Evolutionary conservation across 2,329 filamentous ascomycete genomes (phyloP).

Genomic region (Lomentospora prolificans): DNA sequence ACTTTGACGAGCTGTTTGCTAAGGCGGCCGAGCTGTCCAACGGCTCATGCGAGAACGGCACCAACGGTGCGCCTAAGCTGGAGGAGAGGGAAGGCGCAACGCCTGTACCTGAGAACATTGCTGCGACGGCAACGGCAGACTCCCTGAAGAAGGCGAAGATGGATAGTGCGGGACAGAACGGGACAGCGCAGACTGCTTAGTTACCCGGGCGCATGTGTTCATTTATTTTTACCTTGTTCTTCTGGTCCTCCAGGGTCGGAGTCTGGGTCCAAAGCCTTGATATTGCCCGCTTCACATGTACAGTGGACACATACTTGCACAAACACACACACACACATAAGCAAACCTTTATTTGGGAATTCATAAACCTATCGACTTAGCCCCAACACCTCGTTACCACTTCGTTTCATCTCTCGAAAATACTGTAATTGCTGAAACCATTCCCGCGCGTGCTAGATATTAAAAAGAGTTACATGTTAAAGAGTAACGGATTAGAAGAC

Average conservation of each 20-base stretch:
- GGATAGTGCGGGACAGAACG: not conserved
- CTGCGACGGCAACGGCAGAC: conserved; percentile 5
- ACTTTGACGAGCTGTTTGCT: conserved; percentile 37
- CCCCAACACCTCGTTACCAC: too few relatives aligned
- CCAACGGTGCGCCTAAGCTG: not conserved
- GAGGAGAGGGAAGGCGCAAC: not conserved
- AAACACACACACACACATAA: too few relatives aligned
- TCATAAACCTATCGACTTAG: too few relatives aligned
- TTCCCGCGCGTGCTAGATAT: not conserved
- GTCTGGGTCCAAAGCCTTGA: not conserved
- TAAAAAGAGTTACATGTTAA: conserved; percentile 1
- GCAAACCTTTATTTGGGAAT: too few relatives aligned
- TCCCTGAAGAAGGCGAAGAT: conserved; percentile 5
- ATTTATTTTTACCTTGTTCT: not conserved
- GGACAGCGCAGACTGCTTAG: not conserved
- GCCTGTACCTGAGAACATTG: conserved; percentile 2
- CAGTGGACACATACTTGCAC: too few relatives aligned
- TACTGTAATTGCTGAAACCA: too few relatives aligned
- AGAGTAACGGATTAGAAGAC: too few relatives aligned
- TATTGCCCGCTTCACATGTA: too few relatives aligned
- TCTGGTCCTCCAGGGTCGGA: too few relatives aligned
- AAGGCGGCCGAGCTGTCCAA: conserved; percentile 8
- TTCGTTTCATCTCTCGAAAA: too few relatives aligned
- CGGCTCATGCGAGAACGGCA: not conserved
- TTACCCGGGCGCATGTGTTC: not conserved